Evolutionary conservation across 2,329 filamentous ascomycete genomes (phyloP).

Genomic region (Arthrobotrys megalospora): DNA sequence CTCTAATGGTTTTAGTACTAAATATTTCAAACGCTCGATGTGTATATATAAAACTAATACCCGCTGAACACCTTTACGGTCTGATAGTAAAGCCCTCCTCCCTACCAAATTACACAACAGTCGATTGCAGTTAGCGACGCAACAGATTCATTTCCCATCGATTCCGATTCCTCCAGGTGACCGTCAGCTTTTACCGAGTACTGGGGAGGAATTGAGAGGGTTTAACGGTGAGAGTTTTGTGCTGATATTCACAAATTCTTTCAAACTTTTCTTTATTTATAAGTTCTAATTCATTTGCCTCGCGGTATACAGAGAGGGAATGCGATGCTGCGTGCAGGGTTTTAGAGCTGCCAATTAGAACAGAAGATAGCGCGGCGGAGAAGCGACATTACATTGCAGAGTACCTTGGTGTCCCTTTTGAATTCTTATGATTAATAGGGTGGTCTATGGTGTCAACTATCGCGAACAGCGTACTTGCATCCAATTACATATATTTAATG

Average conservation of each 20-base stretch:
- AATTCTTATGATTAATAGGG: slow-evolving; percentile 5
- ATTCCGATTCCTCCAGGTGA: slow-evolving; percentile 20
- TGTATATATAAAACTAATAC: background rate
- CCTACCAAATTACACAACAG: slow-evolving; percentile 19
- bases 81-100: background rate
- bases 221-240: slow-evolving; percentile 10
- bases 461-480: background rate
- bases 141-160: slow-evolving; percentile 13
- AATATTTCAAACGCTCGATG: background rate
- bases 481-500: too few species aligned
- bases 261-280: background rate
- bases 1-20: too few species aligned
- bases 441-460: background rate
- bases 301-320: background rate
- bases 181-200: background rate
- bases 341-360: background rate
- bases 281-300: background rate
- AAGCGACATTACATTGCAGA: slow-evolving; percentile 2
- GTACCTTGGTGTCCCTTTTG: slow-evolving; percentile 14
- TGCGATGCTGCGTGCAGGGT: slow-evolving; percentile 19
- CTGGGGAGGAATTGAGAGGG: background rate
- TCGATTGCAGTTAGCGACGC: slow-evolving; percentile 7
- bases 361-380: background rate
- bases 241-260: background rate
- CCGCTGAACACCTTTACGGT: background rate